phyloP scores from a whole-genome alignment of 805 yeast genomes.

The Nakazawaea pomicola region DNA sequence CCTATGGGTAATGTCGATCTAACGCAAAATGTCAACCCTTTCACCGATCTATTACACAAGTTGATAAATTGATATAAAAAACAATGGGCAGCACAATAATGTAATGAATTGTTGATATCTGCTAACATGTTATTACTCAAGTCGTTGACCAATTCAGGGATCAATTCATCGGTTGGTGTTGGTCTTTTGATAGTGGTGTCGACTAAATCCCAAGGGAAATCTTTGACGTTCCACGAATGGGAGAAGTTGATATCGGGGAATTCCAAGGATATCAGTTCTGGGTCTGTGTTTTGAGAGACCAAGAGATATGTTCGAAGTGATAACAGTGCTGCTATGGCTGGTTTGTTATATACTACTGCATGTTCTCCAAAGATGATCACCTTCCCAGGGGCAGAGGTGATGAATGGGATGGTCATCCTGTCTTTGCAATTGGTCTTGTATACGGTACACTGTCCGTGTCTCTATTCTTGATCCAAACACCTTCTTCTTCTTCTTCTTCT shows the following conservation, averaged over 20 bases:
- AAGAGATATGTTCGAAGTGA: constrained; percentile 78
- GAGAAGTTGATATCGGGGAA: constrained; percentile 79
- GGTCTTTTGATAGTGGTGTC: constrained; percentile 13
- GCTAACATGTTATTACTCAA: constrained; percentile 37
- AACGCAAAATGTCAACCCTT: constrained; percentile 56
- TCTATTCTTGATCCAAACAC: background rate
- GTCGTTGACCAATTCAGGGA: constrained; percentile 50
- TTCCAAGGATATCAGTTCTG: constrained; percentile 52
- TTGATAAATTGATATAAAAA: constrained; percentile 73
- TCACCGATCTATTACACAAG: constrained; percentile 41
- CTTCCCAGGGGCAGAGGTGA: constrained; percentile 93
- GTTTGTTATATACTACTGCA: constrained; percentile 88
- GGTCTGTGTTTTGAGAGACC: constrained; percentile 42
- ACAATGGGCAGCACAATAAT: constrained; percentile 74
- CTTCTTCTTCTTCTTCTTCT: background rate
- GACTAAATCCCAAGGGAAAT: constrained; percentile 55
- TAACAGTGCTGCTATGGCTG: constrained; percentile 94
- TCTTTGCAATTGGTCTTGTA: no score
- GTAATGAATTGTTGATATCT: constrained; percentile 48
- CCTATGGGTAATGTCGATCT: constrained; percentile 90
- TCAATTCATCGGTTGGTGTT: constrained; percentile 46
- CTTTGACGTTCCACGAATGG: constrained; percentile 55
- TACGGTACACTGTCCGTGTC: background rate
- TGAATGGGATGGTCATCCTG: constrained; percentile 41
- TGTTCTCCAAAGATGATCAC: constrained; percentile 96